These are phyloP conservation scores for Ganoderma lingzhi DNA, from an alignment of 1,284 basidiomycete genomes.

Conservation along the genomic window DNA sequence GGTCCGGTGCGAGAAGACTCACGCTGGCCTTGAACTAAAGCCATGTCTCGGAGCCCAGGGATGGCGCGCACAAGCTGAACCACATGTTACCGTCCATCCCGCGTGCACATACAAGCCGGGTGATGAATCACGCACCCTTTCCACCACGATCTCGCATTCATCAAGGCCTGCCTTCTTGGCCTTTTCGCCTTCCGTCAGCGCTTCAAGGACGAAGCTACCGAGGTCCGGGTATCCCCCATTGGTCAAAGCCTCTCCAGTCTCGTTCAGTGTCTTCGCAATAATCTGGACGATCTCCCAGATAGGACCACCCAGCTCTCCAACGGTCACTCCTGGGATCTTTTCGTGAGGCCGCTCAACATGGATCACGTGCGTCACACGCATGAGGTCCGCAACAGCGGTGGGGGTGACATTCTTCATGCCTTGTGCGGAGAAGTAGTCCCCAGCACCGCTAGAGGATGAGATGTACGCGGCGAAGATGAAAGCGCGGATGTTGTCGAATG, in stretches of 20 bases:
- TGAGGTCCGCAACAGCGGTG: constrained; percentile 73
- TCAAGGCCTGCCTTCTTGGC: constrained; percentile 43
- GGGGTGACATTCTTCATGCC: constrained; percentile 66
- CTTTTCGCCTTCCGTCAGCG: constrained; percentile 64
- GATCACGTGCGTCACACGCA: constrained; percentile 63
- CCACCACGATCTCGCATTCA: constrained; percentile 65
- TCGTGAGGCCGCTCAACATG: constrained; percentile 79
- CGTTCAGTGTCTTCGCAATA: constrained; percentile 69
- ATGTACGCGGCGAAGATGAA: constrained; percentile 78
- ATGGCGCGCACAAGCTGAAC: constrained; percentile 73
- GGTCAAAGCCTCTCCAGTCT: constrained; percentile 76
- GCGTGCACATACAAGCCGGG: constrained; percentile 5
- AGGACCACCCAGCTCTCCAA: constrained; percentile 81
- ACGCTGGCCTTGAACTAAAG: constrained; percentile 68
- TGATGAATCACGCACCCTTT: constrained; percentile 55
- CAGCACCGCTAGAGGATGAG: constrained; percentile 55
- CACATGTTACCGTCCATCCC: background rate
- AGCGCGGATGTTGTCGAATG: constrained; percentile 82
- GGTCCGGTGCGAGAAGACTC: constrained; percentile 40
- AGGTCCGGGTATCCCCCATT: constrained; percentile 71
- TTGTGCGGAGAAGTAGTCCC: constrained; percentile 69
- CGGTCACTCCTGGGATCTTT: constrained; percentile 70
- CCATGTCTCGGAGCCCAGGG: constrained; percentile 82
- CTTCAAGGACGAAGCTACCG: constrained; percentile 76
- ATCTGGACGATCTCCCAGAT: constrained; percentile 77